phyloP scores from a whole-genome alignment of 2,329 filamentous ascomycete species.

The Macrophomina phaseolina region DNA sequence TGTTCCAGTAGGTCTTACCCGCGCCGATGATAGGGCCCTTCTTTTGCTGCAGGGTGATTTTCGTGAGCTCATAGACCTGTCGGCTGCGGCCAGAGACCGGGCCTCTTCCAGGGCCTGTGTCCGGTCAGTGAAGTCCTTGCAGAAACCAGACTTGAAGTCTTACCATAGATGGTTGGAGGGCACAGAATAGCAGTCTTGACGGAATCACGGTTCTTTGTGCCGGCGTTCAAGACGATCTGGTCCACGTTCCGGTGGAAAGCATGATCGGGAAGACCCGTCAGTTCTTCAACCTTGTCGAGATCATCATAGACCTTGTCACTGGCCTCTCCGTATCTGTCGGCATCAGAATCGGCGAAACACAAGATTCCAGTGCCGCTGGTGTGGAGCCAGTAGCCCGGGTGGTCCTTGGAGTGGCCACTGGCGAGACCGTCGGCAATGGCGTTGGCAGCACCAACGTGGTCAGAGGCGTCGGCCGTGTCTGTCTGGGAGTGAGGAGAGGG shows the following conservation, averaged over 20 bases:
- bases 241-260: slow-evolving; percentile 72
- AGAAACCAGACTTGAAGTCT: slow-evolving; percentile 49
- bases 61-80: slow-evolving; percentile 62
- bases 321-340: slow-evolving; percentile 51
- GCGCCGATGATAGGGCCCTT: slow-evolving; percentile 62
- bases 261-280: slow-evolving; percentile 62
- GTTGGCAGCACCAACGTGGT: slow-evolving; percentile 39
- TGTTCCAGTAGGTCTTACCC: slow-evolving; percentile 63
- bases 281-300: slow-evolving; percentile 60
- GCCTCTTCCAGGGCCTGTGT: slow-evolving; percentile 62
- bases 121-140: slow-evolving; percentile 47
- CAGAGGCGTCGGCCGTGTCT: slow-evolving; percentile 39
- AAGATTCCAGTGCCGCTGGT: slow-evolving; percentile 63
- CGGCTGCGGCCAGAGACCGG: slow-evolving; percentile 60
- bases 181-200: slow-evolving; percentile 59
- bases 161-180: slow-evolving; percentile 68
- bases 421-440: slow-evolving; percentile 60
- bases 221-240: slow-evolving; percentile 64
- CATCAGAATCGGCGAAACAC: slow-evolving; percentile 55
- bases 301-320: slow-evolving; percentile 64
- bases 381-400: slow-evolving; percentile 58
- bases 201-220: slow-evolving; percentile 28
- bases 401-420: slow-evolving; percentile 45
- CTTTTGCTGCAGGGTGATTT: slow-evolving; percentile 56
- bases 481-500: background rate